phyloP scores from a whole-genome alignment of 2,329 filamentous ascomycete genomes.

The Bipolaris bicolor region DNA sequence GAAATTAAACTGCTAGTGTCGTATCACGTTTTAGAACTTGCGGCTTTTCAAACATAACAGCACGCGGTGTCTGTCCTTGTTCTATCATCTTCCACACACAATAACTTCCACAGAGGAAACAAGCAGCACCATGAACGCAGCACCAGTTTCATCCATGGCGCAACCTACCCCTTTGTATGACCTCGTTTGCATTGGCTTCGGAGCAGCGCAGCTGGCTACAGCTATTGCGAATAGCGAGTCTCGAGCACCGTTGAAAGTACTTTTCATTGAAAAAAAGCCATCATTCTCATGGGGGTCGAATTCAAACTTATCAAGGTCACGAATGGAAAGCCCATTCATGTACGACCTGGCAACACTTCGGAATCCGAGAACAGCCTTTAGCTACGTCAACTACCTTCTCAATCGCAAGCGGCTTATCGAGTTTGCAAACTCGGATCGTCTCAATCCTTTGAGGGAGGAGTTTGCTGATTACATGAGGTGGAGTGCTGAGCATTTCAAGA shows the following conservation, averaged over 20 bases:
- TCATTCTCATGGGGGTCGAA: slow-evolving; percentile 43
- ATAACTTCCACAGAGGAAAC: slow-evolving; percentile 34
- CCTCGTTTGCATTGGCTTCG: slow-evolving; percentile 46
- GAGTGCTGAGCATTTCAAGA: slow-evolving; percentile 44
- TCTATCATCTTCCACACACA: slow-evolving; percentile 4
- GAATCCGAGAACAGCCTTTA: slow-evolving; percentile 46
- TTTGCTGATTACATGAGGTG: slow-evolving; percentile 50
- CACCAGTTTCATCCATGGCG: slow-evolving; percentile 21
- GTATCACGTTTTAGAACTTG: slow-evolving; percentile 9
- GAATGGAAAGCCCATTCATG: slow-evolving; percentile 45
- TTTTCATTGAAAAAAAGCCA: slow-evolving; percentile 44
- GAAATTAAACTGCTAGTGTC: slow-evolving; percentile 10
- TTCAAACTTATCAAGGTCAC: slow-evolving; percentile 37
- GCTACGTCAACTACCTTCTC: slow-evolving; percentile 45
- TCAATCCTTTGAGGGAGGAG: slow-evolving; percentile 47
- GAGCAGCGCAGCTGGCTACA: slow-evolving; percentile 44
- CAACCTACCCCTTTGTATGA: slow-evolving; percentile 33
- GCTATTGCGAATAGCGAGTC: slow-evolving; percentile 46
- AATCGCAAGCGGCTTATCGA: slow-evolving; percentile 40
- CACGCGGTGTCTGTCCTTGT: background rate
- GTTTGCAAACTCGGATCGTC: slow-evolving; percentile 46
- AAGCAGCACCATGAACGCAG: slow-evolving; percentile 15
- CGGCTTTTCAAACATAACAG: background rate
- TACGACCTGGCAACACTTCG: slow-evolving; percentile 46
- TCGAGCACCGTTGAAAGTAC: slow-evolving; percentile 29